Evolutionary conservation across 2,329 filamentous ascomycete species (phyloP).

Genomic region (Aureobasidium sp.): DNA sequence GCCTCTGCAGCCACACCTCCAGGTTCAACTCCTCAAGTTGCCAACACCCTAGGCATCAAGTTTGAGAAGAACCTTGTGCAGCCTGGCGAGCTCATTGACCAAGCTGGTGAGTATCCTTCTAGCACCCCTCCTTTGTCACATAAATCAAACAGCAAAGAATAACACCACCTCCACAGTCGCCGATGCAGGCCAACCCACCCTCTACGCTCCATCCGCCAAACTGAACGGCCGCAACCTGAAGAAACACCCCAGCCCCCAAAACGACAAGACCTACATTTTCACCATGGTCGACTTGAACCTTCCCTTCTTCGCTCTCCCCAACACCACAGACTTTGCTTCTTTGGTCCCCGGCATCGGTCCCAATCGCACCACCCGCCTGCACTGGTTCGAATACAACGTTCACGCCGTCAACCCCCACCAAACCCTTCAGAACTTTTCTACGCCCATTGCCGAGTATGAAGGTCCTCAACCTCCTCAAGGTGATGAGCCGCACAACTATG

Average conservation of each 20-base stretch:
- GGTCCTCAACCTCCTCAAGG: slow-evolving; percentile 23
- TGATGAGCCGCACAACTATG: slow-evolving; percentile 26
- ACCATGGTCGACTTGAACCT: slow-evolving; percentile 25
- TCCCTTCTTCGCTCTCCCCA: slow-evolving; percentile 17
- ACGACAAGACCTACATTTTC: slow-evolving; percentile 21
- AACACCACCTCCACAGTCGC: neutral
- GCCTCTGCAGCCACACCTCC: neutral
- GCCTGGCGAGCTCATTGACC: neutral
- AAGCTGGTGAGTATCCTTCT: neutral
- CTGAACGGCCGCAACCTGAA: neutral
- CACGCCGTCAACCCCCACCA: slow-evolving; percentile 14
- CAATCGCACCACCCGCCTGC: slow-evolving; percentile 27
- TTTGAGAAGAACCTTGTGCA: neutral
- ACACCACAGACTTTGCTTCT: slow-evolving; percentile 17
- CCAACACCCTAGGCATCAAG: neutral
- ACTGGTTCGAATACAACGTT: slow-evolving; percentile 27
- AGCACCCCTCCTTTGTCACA: neutral
- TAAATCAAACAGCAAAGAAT: neutral
- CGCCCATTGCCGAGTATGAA: slow-evolving; percentile 22
- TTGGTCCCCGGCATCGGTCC: slow-evolving; percentile 22
- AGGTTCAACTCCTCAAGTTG: neutral
- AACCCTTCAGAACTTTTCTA: slow-evolving; percentile 18
- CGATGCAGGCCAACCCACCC: slow-evolving; percentile 9
- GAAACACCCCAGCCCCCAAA: neutral
- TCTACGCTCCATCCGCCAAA: neutral